A percentile compares a stretch with the other conserved stretches of the same genome.
These are phyloP conservation scores for Candida labiduridarum DNA, from an alignment of 1,139 yeast species.

Conservation along the genomic window DNA sequence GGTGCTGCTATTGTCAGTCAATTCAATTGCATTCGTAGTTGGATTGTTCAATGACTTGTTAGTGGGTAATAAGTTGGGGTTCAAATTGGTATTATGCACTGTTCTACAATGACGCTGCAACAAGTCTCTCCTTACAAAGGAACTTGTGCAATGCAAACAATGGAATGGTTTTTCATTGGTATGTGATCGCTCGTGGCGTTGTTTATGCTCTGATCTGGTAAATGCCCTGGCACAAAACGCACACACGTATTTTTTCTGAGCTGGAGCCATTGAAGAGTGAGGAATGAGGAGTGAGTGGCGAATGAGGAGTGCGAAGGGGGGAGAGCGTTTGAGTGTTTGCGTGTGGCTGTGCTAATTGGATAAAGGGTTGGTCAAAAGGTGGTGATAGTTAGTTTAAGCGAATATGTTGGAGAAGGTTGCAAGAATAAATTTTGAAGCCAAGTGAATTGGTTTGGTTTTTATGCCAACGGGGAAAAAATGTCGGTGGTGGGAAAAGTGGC, in stretches of 20 bases:
- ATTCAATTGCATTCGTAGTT: slow-evolving; percentile 11
- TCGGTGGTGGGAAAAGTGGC: no score
- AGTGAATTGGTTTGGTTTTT: no score
- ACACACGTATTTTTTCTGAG: slow-evolving; percentile 69
- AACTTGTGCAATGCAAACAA: slow-evolving; percentile 68
- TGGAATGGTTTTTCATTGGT: slow-evolving; percentile 83
- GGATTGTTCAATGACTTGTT: slow-evolving; percentile 17
- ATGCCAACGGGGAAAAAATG: no score
- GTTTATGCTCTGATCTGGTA: slow-evolving; percentile 78
- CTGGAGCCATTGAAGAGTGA: slow-evolving; percentile 29
- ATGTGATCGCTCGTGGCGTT: slow-evolving; percentile 82
- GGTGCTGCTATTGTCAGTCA: slow-evolving; percentile 3
- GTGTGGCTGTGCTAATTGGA: background rate
- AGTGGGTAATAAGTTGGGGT: slow-evolving; percentile 14
- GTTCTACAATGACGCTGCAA: slow-evolving; percentile 78
- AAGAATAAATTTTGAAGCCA: no score
- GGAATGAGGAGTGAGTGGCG: no score
- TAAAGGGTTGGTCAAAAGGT: background rate
- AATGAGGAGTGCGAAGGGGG: background rate
- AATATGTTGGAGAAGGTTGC: no score
- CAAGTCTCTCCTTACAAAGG: slow-evolving; percentile 76
- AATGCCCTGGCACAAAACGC: slow-evolving; percentile 81
- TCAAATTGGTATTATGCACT: slow-evolving; percentile 53
- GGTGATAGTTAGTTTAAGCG: background rate
- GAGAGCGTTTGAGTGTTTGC: background rate